phyloP scores from a whole-genome alignment of 495 filamentous ascomycete species.

The Jackrogersella multiformis region DNA sequence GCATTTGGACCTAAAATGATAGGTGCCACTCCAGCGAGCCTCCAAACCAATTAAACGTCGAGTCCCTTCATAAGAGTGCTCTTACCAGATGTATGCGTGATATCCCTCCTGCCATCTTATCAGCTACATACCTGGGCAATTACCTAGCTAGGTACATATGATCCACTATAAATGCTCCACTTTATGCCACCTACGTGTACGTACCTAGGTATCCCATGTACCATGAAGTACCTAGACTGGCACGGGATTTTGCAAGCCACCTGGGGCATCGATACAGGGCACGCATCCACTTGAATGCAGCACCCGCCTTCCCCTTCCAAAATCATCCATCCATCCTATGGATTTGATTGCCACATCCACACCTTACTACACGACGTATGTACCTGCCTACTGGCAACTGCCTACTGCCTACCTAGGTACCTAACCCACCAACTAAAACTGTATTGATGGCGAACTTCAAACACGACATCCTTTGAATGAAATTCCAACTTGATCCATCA shows the following conservation, averaged over 20 bases:
- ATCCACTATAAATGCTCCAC: background rate
- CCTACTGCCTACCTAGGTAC: too few species aligned
- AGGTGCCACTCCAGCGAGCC: slow-evolving; percentile 21
- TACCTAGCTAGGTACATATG: slow-evolving; percentile 10
- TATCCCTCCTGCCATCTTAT: too few species aligned
- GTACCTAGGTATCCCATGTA: slow-evolving; percentile 8
- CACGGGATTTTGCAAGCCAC: slow-evolving; percentile 4
- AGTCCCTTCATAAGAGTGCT: background rate
- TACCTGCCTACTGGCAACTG: too few species aligned
- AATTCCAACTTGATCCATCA: slow-evolving; percentile 18
- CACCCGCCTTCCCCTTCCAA: slow-evolving; percentile 22
- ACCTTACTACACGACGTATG: slow-evolving; percentile 8
- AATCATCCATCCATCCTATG: slow-evolving; percentile 16
- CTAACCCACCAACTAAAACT: slow-evolving; percentile 14
- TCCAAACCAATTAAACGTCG: slow-evolving; percentile 18
- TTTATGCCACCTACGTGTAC: slow-evolving; percentile 6
- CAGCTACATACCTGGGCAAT: slow-evolving; percentile 17
- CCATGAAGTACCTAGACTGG: background rate
- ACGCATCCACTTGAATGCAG: slow-evolving; percentile 17
- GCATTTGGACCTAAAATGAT: slow-evolving; percentile 10
- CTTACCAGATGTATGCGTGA: slow-evolving; percentile 22
- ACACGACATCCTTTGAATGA: slow-evolving; percentile 11
- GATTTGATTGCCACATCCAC: slow-evolving; percentile 40
- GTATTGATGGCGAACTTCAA: background rate
- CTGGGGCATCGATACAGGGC: background rate